phyloP scores from a whole-genome alignment of 139 green algal genomes.

The Tetraselmis chui region DNA sequence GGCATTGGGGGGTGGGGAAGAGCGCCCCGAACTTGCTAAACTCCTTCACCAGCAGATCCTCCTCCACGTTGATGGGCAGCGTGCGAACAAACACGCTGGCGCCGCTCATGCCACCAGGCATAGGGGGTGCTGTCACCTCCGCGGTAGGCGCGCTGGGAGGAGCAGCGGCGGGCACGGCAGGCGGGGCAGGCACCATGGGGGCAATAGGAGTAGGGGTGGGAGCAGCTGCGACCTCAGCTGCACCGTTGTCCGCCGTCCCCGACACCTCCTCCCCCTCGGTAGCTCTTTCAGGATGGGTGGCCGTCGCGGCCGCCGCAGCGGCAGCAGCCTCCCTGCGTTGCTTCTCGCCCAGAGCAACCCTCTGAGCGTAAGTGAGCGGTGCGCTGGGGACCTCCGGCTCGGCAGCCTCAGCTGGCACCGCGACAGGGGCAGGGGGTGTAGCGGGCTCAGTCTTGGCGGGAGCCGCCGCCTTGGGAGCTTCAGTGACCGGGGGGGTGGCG shows the following conservation, averaged over 20 bases:
- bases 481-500: background rate
- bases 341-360: background rate
- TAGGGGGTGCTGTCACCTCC: background rate
- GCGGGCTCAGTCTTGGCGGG: background rate
- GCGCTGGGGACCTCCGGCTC: background rate
- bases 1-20: background rate
- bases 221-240: background rate
- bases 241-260: background rate
- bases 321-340: background rate
- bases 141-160: background rate
- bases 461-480: background rate
- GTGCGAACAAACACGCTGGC: constrained; percentile 9
- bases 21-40: constrained; percentile 12
- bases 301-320: background rate
- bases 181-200: background rate
- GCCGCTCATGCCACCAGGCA: background rate
- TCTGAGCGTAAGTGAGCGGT: background rate
- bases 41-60: constrained; percentile 1
- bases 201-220: background rate
- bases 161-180: background rate
- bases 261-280: background rate
- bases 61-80: constrained; percentile 3
- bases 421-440: background rate
- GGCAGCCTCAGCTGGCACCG: background rate
- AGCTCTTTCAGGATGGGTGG: background rate